phyloP scores from a whole-genome alignment of 345 rosid genomes.

The Linum lewisii region DNA sequence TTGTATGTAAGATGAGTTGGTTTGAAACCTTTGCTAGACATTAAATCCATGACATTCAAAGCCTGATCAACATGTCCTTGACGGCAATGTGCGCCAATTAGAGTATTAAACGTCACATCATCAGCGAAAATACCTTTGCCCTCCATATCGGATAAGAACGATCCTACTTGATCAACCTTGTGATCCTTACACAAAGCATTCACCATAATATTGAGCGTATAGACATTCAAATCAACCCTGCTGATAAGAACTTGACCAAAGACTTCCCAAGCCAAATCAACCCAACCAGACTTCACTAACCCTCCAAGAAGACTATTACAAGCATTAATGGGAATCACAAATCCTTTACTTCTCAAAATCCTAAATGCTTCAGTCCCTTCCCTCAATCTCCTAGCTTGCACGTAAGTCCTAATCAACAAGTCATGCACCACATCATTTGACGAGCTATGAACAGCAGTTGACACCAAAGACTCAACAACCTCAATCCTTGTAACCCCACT shows the following conservation, averaged over 20 bases:
- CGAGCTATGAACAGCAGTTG: slow-evolving; percentile 21
- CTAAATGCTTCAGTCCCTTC: slow-evolving; percentile 38
- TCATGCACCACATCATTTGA: slow-evolving; percentile 42
- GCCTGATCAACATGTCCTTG: slow-evolving; percentile 56
- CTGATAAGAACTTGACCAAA: slow-evolving; percentile 27
- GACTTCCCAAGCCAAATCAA: slow-evolving; percentile 50
- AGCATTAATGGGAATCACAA: slow-evolving; percentile 40
- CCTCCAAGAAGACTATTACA: slow-evolving; percentile 69
- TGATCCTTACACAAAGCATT: slow-evolving; percentile 76
- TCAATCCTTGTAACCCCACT: slow-evolving; percentile 57
- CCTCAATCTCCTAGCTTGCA: slow-evolving; percentile 65
- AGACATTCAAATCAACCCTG: slow-evolving; percentile 31
- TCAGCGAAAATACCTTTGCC: slow-evolving; percentile 52
- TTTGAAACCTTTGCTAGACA: slow-evolving; percentile 54
- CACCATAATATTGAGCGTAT: slow-evolving; percentile 71
- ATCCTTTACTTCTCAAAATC: slow-evolving; percentile 30
- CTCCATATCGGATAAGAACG: slow-evolving; percentile 40
- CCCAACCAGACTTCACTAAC: slow-evolving; percentile 56
- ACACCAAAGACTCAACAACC: slow-evolving; percentile 43
- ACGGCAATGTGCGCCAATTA: slow-evolving; percentile 55
- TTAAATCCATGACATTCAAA: slow-evolving; percentile 42
- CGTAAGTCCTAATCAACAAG: slow-evolving; percentile 65
- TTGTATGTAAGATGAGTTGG: slow-evolving; percentile 61
- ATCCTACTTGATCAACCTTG: slow-evolving; percentile 33
- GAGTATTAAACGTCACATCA: slow-evolving; percentile 59